A percentile compares a stretch with the other conserved stretches of the same genome.
These are phyloP conservation scores for Podospora bellae-mahoneyi DNA, from an alignment of 495 filamentous ascomycete species.

Conservation along the genomic window DNA sequence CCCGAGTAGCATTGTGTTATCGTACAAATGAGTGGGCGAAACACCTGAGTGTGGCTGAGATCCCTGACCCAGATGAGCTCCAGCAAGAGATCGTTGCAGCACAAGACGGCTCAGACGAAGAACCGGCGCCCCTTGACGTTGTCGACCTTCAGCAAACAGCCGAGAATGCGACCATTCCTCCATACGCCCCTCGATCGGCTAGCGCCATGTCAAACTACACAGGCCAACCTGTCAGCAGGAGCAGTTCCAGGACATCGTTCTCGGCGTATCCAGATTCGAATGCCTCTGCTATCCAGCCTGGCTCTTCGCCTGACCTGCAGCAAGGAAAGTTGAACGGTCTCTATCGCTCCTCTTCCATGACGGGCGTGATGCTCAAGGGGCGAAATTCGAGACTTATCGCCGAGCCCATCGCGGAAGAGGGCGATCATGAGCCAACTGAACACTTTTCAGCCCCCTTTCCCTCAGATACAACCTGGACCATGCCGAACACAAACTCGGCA, in stretches of 20 bases:
- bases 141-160: constrained; percentile 68
- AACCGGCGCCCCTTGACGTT: constrained; percentile 59
- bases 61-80: constrained; percentile 65
- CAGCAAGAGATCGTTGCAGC: constrained; percentile 29
- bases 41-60: constrained; percentile 74
- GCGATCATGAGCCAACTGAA: constrained; percentile 14
- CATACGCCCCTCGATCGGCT: constrained; percentile 34
- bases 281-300: constrained; percentile 8
- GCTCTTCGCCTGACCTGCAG: constrained; percentile 16
- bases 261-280: constrained; percentile 20
- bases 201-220: constrained; percentile 33
- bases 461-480: background rate
- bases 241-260: constrained; percentile 25
- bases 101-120: constrained; percentile 40
- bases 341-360: constrained; percentile 25
- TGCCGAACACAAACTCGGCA: background rate
- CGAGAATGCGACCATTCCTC: constrained; percentile 44
- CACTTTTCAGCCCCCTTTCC: background rate
- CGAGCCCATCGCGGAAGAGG: constrained; percentile 43
- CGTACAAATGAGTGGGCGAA: constrained; percentile 97
- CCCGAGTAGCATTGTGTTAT: constrained; percentile 73
- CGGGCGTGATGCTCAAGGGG: constrained; percentile 15
- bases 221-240: constrained; percentile 17
- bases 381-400: constrained; percentile 24
- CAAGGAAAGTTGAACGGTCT: constrained; percentile 13